Percentiles rank a stretch among this genome's conserved stretches.
Conservation (phyloP, 2,329 filamentous ascomycete species). For the Calonectria honghensis region DNA sequence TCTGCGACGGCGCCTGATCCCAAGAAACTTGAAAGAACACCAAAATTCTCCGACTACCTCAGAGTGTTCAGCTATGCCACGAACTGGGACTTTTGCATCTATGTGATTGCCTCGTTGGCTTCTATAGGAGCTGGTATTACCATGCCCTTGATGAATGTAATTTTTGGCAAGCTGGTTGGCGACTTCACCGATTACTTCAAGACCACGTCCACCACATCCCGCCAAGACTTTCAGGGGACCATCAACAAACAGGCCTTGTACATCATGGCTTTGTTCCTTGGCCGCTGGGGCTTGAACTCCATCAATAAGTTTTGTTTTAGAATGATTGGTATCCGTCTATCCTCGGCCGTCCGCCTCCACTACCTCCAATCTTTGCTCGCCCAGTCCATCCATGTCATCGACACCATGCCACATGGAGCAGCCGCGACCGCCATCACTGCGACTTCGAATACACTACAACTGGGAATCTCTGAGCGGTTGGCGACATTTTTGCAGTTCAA, state of each 20-base stretch:
- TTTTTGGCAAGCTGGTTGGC: conserved; percentile 58
- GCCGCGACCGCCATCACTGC: conserved; percentile 72
- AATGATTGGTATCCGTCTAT: conserved; percentile 70
- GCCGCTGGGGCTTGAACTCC: conserved; percentile 49
- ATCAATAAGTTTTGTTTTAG: conserved; percentile 62
- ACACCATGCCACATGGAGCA: conserved; percentile 69
- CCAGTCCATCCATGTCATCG: conserved; percentile 70
- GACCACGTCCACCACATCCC: conserved; percentile 45
- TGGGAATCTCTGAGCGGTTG: conserved; percentile 72
- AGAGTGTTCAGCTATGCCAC: conserved; percentile 57
- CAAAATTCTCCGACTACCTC: conserved; percentile 47
- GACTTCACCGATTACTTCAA: conserved; percentile 55
- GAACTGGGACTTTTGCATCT: conserved; percentile 57
- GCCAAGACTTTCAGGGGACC: conserved; percentile 36
- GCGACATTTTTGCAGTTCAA: conserved; percentile 66
- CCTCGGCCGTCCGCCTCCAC: conserved; percentile 69
- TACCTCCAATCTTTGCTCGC: conserved; percentile 71
- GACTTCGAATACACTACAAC: conserved; percentile 71
- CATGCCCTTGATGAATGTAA: conserved; percentile 62
- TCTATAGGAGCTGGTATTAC: conserved; percentile 59
- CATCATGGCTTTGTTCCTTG: conserved; percentile 52
- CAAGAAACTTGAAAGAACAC: conserved; percentile 39
- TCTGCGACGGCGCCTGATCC: not conserved
- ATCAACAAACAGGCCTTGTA: conserved; percentile 52
- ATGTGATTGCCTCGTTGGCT: conserved; percentile 55